Evolutionary conservation across 495 filamentous ascomycete species (phyloP), one percentile per base, ranked within the genome.

Genomic region (Trichoderma reesei): DNA sequence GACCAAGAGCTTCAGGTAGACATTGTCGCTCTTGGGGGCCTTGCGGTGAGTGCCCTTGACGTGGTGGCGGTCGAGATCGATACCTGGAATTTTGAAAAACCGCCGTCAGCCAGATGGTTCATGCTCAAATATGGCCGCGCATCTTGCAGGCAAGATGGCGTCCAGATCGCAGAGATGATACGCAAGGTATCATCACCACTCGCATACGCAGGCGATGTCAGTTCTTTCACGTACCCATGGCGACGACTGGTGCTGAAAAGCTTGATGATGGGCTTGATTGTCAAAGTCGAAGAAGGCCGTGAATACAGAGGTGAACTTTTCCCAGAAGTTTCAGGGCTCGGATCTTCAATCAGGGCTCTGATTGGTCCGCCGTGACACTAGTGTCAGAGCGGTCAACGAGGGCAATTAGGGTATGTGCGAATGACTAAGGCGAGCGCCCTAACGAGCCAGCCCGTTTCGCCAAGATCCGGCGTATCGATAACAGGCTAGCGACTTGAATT

Each of bases 1-100:
- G 80, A 97, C 92, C 74, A 98, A 83, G 69, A 98, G 88, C 84
- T 92, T 91, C 73, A 97, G 83, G 81, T 97, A 98, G 69, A 92
- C 90, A 82, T 98, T 98, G 80, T 96, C 91, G 81, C 88, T 94
- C 77, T 98, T 96, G 67, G 94, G 89, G 66, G 93, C 93, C 86
- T 90, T 92, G 80, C 91, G 89, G 81, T 94, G 91, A 74, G 83
- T 90, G 82, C 75, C 83, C 76, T 88, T 86, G 80, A 89, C 88
- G 84, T 95, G 91, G 83, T 95, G 90, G 77, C 80, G 89, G 71
- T 83, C 79, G 68, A 87, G 78, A 84, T 87, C 84, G 81, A 87
- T 87, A 85, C 84, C 82, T 82, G 73, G 79, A 71, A 41, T 74
- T 5, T 63, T 39, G 38, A 68, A 66, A 75, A 73, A 72, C 69